Percentiles rank a stretch among this genome's conserved stretches.
Evolutionary conservation across 139 green algal genomes (phyloP).

Genomic region (Astrephomene gubernaculifera): DNA sequence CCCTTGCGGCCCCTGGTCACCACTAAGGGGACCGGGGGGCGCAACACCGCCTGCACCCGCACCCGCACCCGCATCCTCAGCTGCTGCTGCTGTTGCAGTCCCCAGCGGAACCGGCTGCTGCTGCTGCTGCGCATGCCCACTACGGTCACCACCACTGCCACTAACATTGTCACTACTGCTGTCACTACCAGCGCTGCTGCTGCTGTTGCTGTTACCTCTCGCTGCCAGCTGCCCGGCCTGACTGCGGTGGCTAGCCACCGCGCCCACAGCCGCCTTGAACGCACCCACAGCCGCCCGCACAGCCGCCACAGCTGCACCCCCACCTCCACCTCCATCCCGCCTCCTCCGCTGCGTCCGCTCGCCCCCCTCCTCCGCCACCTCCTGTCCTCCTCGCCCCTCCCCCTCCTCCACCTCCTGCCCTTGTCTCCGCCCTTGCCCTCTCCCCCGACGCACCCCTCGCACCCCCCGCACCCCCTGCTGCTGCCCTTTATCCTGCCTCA

Average conservation of each 20-base stretch:
- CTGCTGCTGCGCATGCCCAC: slow-evolving; percentile 29
- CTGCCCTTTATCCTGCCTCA: neutral
- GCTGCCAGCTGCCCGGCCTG: neutral
- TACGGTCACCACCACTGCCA: neutral
- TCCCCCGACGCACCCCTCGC: neutral
- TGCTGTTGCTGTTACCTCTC: neutral
- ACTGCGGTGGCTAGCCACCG: too few species aligned
- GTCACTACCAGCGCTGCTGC: neutral
- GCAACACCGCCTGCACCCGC: neutral
- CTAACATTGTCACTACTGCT: neutral
- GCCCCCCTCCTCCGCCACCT: neutral
- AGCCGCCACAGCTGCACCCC: too few species aligned
- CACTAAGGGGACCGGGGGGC: too few species aligned
- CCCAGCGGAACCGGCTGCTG: neutral
- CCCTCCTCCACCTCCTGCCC: neutral
- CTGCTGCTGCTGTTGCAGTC: neutral
- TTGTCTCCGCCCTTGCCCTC: neutral
- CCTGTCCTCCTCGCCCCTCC: neutral
- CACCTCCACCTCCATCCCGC: too few species aligned
- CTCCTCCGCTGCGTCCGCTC: too few species aligned
- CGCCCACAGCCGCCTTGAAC: neutral
- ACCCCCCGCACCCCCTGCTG: neutral
- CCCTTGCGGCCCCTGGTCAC: too few species aligned
- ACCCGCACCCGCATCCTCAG: neutral
- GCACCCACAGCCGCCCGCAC: neutral